phyloP scores from a whole-genome alignment of 163 green algal species.

The Chlorella variabilis region DNA sequence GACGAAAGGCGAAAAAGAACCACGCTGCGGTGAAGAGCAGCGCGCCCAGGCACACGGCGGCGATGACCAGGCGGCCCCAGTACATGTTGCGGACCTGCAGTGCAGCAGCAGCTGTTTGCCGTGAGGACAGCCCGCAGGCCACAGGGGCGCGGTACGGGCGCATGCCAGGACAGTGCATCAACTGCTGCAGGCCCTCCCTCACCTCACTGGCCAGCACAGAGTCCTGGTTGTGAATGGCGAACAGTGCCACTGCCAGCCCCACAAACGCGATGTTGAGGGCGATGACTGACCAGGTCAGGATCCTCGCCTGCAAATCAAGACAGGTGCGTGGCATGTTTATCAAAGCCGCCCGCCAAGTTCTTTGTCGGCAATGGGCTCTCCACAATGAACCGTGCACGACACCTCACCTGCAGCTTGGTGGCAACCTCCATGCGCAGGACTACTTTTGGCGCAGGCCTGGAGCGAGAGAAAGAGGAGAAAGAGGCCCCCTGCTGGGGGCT shows the following conservation, averaged over 20 bases:
- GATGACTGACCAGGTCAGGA: not conserved
- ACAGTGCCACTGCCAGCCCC: not conserved
- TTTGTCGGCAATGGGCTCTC: too few relatives aligned
- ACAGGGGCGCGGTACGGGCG: too few relatives aligned
- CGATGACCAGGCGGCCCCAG: not conserved
- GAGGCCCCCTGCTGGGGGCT: not conserved
- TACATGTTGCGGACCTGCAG: not conserved
- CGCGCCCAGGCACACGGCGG: not conserved
- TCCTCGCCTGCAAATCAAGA: too few relatives aligned
- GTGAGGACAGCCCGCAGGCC: too few relatives aligned
- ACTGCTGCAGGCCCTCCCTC: not conserved
- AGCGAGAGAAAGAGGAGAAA: too few relatives aligned
- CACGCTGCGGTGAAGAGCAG: not conserved
- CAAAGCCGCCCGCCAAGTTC: too few relatives aligned
- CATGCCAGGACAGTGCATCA: too few relatives aligned
- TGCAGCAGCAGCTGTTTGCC: too few relatives aligned
- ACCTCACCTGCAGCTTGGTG: conserved; percentile 14
- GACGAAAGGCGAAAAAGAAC: not conserved
- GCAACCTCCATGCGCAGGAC: conserved; percentile 24
- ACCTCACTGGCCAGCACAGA: not conserved
- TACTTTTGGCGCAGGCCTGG: not conserved
- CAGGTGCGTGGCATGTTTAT: too few relatives aligned
- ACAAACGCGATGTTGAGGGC: not conserved
- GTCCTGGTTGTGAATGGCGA: not conserved
- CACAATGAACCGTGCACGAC: too few relatives aligned